Evolutionary conservation across 2,329 filamentous ascomycete genomes (phyloP).

Genomic region (Calonectria fujianensis): DNA sequence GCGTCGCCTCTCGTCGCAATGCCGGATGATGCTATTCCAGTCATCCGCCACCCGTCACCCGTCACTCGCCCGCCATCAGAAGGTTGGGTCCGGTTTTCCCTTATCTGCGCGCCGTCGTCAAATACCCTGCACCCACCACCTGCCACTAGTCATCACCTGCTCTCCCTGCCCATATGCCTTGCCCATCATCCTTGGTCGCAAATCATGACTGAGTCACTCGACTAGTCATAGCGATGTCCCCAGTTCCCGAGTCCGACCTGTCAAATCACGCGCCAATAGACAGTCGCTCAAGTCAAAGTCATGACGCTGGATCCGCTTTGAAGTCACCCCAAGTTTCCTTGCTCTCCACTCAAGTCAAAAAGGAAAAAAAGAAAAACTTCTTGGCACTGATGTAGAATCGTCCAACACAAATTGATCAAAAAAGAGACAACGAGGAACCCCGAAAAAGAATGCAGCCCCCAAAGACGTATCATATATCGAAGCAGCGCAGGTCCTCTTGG

Average conservation of each 20-base stretch:
- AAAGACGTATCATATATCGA: neutral
- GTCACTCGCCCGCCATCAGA: conserved; percentile 2
- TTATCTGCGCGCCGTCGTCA: conserved; percentile 10
- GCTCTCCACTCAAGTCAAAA: neutral
- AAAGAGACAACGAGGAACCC: neutral
- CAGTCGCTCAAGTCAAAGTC: conserved; percentile 3
- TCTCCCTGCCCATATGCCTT: conserved; percentile 29
- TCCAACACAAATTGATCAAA: neutral
- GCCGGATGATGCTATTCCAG: conserved; percentile 31
- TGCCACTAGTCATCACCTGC: conserved; percentile 34
- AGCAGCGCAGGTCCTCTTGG: neutral
- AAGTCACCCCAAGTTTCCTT: neutral
- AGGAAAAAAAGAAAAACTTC: neutral
- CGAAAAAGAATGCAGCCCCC: neutral
- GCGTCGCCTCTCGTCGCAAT: conserved; percentile 1
- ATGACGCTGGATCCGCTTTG: conserved; percentile 3
- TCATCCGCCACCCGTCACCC: conserved; percentile 36
- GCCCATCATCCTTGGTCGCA: conserved; percentile 44
- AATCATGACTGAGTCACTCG: conserved; percentile 29
- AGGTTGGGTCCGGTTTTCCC: conserved; percentile 9
- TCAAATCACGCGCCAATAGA: conserved; percentile 43
- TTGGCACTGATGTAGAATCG: neutral
- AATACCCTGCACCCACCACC: conserved; percentile 29
- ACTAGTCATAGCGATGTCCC: conserved; percentile 48
- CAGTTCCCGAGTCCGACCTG: conserved; percentile 41